Conservation (phyloP, 2,329 filamentous ascomycete species). For the Domatiomyces catenatus region DNA sequence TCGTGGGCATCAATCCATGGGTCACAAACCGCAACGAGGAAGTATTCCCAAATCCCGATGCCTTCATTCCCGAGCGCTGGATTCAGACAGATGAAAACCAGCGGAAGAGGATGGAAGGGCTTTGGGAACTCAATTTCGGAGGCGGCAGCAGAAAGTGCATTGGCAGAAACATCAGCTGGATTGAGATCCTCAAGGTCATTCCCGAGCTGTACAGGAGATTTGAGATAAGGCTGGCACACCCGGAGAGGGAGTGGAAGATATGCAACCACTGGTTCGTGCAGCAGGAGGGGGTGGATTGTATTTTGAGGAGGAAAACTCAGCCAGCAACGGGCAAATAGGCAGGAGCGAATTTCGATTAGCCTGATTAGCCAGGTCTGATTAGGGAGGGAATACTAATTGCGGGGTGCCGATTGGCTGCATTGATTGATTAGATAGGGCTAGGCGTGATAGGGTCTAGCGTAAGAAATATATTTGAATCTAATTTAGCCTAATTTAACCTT, state of each 20-base stretch:
- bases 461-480: no score
- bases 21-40: constrained; percentile 15
- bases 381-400: no score
- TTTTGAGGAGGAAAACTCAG: constrained; percentile 4
- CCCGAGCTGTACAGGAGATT: constrained; percentile 13
- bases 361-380: no score
- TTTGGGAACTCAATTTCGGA: constrained; percentile 27
- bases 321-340: no score
- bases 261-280: constrained; percentile 15
- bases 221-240: constrained; percentile 10
- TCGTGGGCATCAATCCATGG: constrained; percentile 18
- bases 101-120: no score
- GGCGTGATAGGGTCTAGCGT: no score
- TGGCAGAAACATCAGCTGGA: constrained; percentile 15
- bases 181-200: constrained; percentile 15
- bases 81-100: constrained; percentile 11
- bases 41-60: constrained; percentile 12
- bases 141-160: constrained; percentile 33
- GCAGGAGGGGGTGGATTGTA: constrained; percentile 12
- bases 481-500: no score
- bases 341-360: no score
- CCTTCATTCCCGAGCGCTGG: constrained; percentile 20
- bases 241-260: constrained; percentile 13
- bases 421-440: no score
- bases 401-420: no score